Evolutionary conservation across 2,329 filamentous ascomycete species (phyloP).

Genomic region (Pseudogymnoascus sp.): DNA sequence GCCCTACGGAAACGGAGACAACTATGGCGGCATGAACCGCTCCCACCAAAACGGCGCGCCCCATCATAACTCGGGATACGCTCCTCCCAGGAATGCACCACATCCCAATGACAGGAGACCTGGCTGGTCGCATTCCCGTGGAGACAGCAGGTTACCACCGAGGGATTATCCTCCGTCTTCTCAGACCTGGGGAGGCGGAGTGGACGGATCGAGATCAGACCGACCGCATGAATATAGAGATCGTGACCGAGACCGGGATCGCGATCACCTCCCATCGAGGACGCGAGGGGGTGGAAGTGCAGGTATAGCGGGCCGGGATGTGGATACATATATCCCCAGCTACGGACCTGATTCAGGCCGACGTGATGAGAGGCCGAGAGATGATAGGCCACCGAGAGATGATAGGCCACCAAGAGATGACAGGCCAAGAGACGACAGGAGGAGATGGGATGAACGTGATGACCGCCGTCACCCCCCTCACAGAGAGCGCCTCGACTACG

Average conservation of each 20-base stretch:
- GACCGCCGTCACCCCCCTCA: constrained; percentile 35
- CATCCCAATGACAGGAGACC: constrained; percentile 26
- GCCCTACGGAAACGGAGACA: constrained; percentile 19
- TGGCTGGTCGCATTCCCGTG: constrained; percentile 25
- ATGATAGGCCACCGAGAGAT: constrained; percentile 33
- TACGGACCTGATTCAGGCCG: constrained; percentile 33
- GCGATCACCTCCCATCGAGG: constrained; percentile 19
- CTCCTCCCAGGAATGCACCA: constrained; percentile 14
- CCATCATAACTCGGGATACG: constrained; percentile 17
- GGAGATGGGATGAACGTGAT: constrained; percentile 30
- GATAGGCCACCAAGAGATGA: constrained; percentile 27
- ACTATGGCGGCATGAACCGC: constrained; percentile 21
- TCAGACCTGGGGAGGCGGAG: constrained; percentile 3
- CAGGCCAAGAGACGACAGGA: constrained; percentile 24
- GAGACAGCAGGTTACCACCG: constrained; percentile 26
- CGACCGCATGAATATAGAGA: constrained; percentile 35
- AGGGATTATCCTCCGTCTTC: constrained; percentile 15
- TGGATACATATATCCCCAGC: constrained; percentile 44
- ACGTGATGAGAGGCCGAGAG: constrained; percentile 24
- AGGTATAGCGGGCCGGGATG: constrained; percentile 25
- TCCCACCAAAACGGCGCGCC: constrained; percentile 24
- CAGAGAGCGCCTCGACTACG: constrained; percentile 27
- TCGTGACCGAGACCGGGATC: constrained; percentile 30
- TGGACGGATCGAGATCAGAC: constrained; percentile 24
- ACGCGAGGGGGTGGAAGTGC: constrained; percentile 16